phyloP scores from a whole-genome alignment of 495 filamentous ascomycete genomes.

The Xeromyces bisporus region DNA sequence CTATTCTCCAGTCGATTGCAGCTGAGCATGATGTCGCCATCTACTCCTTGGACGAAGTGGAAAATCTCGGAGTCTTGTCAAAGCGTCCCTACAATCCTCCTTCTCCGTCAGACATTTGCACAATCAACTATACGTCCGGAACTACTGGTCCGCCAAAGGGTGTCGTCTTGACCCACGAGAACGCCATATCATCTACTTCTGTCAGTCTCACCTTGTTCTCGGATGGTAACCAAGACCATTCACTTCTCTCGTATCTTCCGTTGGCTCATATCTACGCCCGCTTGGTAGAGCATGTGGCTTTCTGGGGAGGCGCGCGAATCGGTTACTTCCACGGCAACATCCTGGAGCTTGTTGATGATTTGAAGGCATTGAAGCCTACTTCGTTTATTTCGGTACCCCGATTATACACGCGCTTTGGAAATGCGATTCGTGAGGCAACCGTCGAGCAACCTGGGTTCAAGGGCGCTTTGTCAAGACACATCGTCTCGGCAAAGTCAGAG shows the following conservation, averaged over 20 bases:
- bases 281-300: slow-evolving; percentile 55
- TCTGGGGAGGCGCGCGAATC: slow-evolving; percentile 58
- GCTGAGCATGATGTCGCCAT: slow-evolving; percentile 55
- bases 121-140: slow-evolving; percentile 95
- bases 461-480: slow-evolving; percentile 63
- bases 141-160: slow-evolving; percentile 93
- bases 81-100: slow-evolving; percentile 53
- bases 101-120: slow-evolving; percentile 58
- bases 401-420: slow-evolving; percentile 81
- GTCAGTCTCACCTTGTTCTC: slow-evolving; percentile 35
- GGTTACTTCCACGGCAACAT: slow-evolving; percentile 96
- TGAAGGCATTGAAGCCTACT: slow-evolving; percentile 74
- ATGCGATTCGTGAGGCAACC: slow-evolving; percentile 60
- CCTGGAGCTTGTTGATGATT: slow-evolving; percentile 68
- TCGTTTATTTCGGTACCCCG: slow-evolving; percentile 79
- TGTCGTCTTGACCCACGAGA: slow-evolving; percentile 69
- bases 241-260: slow-evolving; percentile 73
- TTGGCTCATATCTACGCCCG: slow-evolving; percentile 90
- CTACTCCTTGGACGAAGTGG: slow-evolving; percentile 59
- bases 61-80: slow-evolving; percentile 54
- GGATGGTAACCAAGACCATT: slow-evolving; percentile 36
- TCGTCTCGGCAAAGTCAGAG: slow-evolving; percentile 64
- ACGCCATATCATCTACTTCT: slow-evolving; percentile 57
- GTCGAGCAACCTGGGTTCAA: slow-evolving; percentile 64
- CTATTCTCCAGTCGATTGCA: slow-evolving; percentile 58